These are phyloP conservation scores for Liriodendron chinense DNA, from an alignment of 164 flowering plant genomes.

Conservation along the genomic window DNA sequence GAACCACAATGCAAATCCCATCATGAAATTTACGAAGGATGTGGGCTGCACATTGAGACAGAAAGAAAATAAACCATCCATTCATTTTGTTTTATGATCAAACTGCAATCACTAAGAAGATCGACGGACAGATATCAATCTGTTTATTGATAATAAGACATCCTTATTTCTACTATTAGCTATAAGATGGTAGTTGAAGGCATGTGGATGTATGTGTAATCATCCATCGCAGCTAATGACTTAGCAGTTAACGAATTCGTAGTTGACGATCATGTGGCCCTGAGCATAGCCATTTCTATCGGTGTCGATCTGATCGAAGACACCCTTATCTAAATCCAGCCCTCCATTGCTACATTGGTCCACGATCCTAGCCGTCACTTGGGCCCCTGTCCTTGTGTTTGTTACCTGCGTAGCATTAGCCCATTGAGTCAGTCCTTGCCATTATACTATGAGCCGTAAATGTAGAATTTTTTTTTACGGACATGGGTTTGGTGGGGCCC, in stretches of 20 bases:
- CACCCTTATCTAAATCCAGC: conserved; percentile 53
- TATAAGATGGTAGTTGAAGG: no score
- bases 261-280: conserved; percentile 52
- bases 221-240: conserved; percentile 19
- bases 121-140: no score
- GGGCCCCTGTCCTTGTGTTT: conserved; percentile 48
- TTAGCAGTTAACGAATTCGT: conserved; percentile 46
- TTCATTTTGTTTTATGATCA: no score
- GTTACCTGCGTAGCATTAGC: conserved; percentile 41
- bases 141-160: neutral
- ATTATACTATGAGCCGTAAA: no score
- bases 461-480: no score
- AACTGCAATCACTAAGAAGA: no score
- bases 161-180: neutral
- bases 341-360: conserved; percentile 84
- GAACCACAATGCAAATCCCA: no score
- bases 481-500: no score
- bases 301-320: conserved; percentile 49
- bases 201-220: neutral
- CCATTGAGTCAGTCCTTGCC: neutral
- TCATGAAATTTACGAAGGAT: no score
- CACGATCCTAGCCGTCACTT: conserved; percentile 58
- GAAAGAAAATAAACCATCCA: no score
- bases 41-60: no score
- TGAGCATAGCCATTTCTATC: conserved; percentile 43